These are phyloP conservation scores for Wickerhamomyces chambardii DNA, from an alignment of 805 yeast genomes.

Conservation along the genomic window DNA sequence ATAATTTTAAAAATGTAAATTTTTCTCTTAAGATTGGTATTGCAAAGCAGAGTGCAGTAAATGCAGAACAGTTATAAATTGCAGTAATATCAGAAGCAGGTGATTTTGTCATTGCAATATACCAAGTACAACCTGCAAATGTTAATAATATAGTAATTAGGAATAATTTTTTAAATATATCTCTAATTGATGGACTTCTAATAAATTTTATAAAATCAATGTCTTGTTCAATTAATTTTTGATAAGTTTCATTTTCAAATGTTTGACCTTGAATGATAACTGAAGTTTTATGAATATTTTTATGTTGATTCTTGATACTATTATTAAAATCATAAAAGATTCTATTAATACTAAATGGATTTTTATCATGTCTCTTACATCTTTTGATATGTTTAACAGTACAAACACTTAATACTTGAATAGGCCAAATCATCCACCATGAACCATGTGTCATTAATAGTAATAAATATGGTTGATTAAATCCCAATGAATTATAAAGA, in stretches of 20 bases:
- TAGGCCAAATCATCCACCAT: conserved; percentile 69
- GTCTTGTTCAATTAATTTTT: conserved; percentile 5
- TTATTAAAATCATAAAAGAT: conserved; percentile 19
- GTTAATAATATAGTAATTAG: conserved; percentile 51
- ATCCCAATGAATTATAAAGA: conserved; percentile 44
- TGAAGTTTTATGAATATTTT: conserved; percentile 27
- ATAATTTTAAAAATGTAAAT: conserved; percentile 51
- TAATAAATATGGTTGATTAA: conserved; percentile 61
- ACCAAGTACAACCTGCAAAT: conserved; percentile 80
- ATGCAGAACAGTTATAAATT: conserved; percentile 83
- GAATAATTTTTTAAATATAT: conserved; percentile 34
- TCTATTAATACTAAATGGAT: conserved; percentile 6
- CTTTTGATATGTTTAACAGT: conserved; percentile 31
- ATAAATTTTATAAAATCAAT: conserved; percentile 5
- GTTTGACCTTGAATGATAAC: conserved; percentile 5
- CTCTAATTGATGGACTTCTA: conserved; percentile 13
- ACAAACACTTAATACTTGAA: conserved; percentile 47
- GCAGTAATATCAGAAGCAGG: conserved; percentile 86
- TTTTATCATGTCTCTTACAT: conserved; percentile 5
- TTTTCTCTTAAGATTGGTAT: conserved; percentile 63
- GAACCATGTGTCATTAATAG: conserved; percentile 68
- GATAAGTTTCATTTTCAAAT: neutral
- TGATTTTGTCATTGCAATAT: conserved; percentile 70
- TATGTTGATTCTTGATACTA: conserved; percentile 32
- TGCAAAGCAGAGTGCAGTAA: conserved; percentile 80